Evolutionary conservation across 441 rosid genomes (phyloP), one percentile per base, ranked within the genome.

Genomic region (Aleurites moluccanus): DNA sequence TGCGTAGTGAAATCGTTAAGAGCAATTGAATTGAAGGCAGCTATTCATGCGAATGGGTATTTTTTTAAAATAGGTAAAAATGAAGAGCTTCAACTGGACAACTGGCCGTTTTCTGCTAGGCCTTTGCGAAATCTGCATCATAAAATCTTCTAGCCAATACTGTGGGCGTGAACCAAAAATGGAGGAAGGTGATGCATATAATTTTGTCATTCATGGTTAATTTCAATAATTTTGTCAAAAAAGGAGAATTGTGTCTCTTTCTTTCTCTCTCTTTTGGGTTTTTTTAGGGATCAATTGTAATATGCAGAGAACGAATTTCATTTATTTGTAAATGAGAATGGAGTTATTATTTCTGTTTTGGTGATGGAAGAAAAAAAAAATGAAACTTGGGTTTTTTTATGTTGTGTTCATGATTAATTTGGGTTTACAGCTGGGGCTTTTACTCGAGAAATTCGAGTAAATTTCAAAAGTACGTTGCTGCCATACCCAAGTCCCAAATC

Each of bases 121-220:
- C n/a, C n/a, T n/a, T n/a, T n/a, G n/a, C n/a, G n/a, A n/a, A n/a
- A n/a, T n/a, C n/a, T n/a, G n/a, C n/a, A n/a, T n/a, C n/a, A n/a
- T n/a, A n/a, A n/a, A n/a, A n/a, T n/a, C n/a, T n/a, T n/a, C n/a
- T n/a, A n/a, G n/a, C n/a, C n/a, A n/a, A n/a, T n/a, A n/a, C n/a
- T n/a, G n/a, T n/a, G n/a, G n/a, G n/a, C n/a, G n/a, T n/a, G n/a
- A n/a, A n/a, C n/a, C n/a, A n/a, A n/a, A n/a, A n/a, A n/a, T n/a
- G n/a, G n/a, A n/a, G n/a, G n/a, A n/a, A n/a, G n/a, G n/a, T n/a
- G n/a, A n/a, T n/a, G n/a, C n/a, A n/a, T n/a, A n/a, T n/a, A n/a
- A n/a, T 18, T 68, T 25, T n/a, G 23, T 62, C 35, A 42, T 2
- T 56, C 59, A 38, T 72, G 23, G 63, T 67, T 72, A n/a, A 57